Evolutionary conservation across 441 rosid species (phyloP), one percentile per base, ranked within the genome.

Genomic region (Pelargonium myrrhifolium): DNA sequence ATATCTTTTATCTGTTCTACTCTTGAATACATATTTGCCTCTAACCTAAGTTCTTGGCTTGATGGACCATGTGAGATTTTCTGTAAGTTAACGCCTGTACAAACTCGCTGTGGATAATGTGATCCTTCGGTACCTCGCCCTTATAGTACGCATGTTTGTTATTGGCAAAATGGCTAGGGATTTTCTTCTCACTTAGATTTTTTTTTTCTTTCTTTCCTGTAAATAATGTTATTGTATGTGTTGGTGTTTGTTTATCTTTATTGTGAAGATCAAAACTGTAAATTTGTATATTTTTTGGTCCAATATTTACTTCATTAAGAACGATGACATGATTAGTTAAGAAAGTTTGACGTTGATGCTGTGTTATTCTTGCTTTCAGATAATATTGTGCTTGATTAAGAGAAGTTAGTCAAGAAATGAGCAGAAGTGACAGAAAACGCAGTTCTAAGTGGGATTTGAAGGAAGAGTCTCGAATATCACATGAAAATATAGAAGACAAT

Each of bases 371-470:
- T 68, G 66, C 37, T 18, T 68, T 39, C 79, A 76, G 86, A 68
- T 70, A 28, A 37, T 67, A 62, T 66, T 63, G 66, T 47, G 65
- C 67, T 71, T 64, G 66, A 71, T 64, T 74, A 64, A 75, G 68
- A 63, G 76, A 62, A 69, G 45, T 70, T 70, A 31, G 60, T 75
- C 63, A 71, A 53, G 74, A 73, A 62, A 93, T 91, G 96, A 86
- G 95, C 63, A 82, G 87, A 37, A 78, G 84, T 62, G 80, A 84
- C 76, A 80, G 87, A 75, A 88, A 84, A 72, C 87, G 85, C 39
- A 64, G 53, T 80, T 91, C 99, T 10, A 88, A 89, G 70, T 91
- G 96, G 99, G 96, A 93, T 81, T 66, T 79, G 69, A 84, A 84
- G 69, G 95, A 87, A 76, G 95, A 83, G 40, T 75, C 80, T 73